Evolutionary conservation across 1,284 basidiomycete genomes (phyloP), one percentile per base, ranked within the genome.

Genomic region (Hemileccinum hortonii): DNA sequence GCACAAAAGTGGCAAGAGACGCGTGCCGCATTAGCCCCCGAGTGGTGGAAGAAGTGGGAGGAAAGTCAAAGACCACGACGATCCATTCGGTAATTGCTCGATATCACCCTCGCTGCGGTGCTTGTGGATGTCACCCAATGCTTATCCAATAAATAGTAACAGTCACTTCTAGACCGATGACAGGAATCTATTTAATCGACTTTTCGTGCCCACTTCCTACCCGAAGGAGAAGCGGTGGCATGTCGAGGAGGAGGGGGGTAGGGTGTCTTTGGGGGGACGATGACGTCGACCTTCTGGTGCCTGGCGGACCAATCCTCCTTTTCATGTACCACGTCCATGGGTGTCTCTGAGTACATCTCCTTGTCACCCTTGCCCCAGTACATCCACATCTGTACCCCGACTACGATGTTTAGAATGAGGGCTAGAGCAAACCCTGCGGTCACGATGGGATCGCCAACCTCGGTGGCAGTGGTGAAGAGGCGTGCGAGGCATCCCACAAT

Each of bases 381-480:
- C 69, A 81, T 69, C 75, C 84, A 84, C 79, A 97, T 79, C 73
- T 97, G 94, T 7, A 74, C 67, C 0, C 87, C 93, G 18, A 97
- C 72, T 14, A 95, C 77, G 55, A 84, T 59, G 69, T 98, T 98
- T 16, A 97, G 75, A 11, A 83, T 54, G 0, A 94, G 80, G 0
- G 91, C 91, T 16, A 92, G 78, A 0, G 80, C 83, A 65, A 94
- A 97, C 37, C 91, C 90, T 44, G 88, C 86, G 33, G 84, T 76
- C 53, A 97, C 81, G 56, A 95, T 76, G 4, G 69, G 59, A 70
- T 97, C 94, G 50, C 85, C 83, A 53, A 95, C 86, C 69, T 97
- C 94, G 38, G 86, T 87, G 8, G 84, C 78, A 7, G 92, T 95
- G 2, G 94, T 98, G 75, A 94, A 97, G 16, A 97, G 73, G 39